Conservation (phyloP, 2,329 filamentous ascomycete species). For the Beauveria pseudobassiana region DNA sequence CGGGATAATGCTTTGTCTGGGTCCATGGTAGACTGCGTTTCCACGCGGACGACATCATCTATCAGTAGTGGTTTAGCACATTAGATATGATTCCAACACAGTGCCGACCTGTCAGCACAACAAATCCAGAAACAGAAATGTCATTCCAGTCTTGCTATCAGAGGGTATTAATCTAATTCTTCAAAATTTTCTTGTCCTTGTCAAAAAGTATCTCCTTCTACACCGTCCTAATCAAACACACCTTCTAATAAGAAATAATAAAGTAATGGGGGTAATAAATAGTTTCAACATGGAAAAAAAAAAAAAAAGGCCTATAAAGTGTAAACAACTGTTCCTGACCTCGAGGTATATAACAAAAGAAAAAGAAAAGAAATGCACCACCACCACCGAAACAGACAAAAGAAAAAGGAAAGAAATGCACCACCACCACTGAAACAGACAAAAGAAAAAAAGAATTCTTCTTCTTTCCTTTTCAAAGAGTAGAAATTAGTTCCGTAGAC, state of each 20-base stretch:
- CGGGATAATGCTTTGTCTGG: too few species aligned
- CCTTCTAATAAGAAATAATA: conserved; percentile 4
- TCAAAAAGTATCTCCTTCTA: background rate
- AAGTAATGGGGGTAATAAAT: background rate
- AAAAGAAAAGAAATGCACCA: background rate
- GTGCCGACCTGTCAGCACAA: too few species aligned
- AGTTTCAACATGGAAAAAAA: background rate
- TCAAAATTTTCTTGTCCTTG: background rate
- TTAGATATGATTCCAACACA: too few species aligned
- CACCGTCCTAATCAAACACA: background rate
- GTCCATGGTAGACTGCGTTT: too few species aligned
- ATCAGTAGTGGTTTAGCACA: too few species aligned
- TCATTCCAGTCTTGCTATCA: background rate
- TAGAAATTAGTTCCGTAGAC: conserved; percentile 4
- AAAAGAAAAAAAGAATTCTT: background rate
- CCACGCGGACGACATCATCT: too few species aligned
- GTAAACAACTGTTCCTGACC: background rate
- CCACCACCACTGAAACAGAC: background rate
- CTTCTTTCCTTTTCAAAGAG: background rate
- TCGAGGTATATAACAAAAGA: conserved; percentile 1
- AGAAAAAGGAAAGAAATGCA: background rate
- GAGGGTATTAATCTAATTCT: too few species aligned
- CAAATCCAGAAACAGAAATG: too few species aligned
- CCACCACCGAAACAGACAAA: background rate
- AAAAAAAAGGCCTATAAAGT: background rate